Conservation (phyloP, 768 basidiomycete genomes). For the Phlebiopsis gigantea region DNA sequence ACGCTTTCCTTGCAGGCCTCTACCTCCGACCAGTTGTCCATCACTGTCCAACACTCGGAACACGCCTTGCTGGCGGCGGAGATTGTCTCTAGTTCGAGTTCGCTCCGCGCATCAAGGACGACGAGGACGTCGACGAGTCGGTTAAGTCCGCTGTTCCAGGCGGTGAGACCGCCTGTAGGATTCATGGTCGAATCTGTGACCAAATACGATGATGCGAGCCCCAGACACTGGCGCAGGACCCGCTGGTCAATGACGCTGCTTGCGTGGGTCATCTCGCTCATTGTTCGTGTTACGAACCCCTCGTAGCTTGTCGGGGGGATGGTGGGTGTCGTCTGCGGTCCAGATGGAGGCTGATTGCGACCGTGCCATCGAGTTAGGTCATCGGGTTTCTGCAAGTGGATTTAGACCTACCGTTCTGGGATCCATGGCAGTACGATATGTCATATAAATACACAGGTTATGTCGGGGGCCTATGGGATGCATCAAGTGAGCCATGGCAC, state of each 20-base stretch:
- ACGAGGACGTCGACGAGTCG: conserved; percentile 67
- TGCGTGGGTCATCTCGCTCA: conserved; percentile 45
- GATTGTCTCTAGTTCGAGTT: conserved; percentile 74
- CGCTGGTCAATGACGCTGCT: conserved; percentile 51
- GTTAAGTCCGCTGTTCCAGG: conserved; percentile 66
- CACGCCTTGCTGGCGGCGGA: conserved; percentile 65
- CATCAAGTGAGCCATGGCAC: no score
- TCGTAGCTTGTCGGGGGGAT: conserved; percentile 46
- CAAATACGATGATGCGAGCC: conserved; percentile 73
- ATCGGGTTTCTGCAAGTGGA: conserved; percentile 17
- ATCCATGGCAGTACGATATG: not conserved
- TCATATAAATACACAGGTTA: not conserved
- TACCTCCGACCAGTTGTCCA: conserved; percentile 63
- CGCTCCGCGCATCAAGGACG: conserved; percentile 59
- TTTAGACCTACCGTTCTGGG: not conserved
- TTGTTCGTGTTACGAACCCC: conserved; percentile 49
- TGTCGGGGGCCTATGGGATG: no score
- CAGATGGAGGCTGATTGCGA: not conserved
- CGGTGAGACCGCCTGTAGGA: conserved; percentile 45
- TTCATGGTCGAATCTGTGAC: conserved; percentile 69
- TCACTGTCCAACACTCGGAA: conserved; percentile 77
- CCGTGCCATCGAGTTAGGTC: not conserved
- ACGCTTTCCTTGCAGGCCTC: conserved; percentile 61
- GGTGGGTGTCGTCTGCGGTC: not conserved
- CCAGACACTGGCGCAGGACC: conserved; percentile 56